Evolutionary conservation across 352 stramenopile genomes (phyloP).

Genomic region (Globisporangium solare): DNA sequence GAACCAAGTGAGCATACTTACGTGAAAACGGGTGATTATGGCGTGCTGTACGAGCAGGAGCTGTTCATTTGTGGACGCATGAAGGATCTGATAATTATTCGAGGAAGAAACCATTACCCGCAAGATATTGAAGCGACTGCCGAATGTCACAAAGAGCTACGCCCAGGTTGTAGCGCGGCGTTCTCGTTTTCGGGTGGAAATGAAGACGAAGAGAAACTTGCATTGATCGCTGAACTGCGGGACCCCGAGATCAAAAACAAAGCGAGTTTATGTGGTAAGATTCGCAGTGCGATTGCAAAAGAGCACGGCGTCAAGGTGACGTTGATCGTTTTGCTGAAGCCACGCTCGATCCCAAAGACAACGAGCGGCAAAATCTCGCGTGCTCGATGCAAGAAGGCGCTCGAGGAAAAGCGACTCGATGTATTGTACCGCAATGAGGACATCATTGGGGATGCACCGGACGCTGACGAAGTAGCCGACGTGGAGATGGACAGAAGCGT

Average conservation of each 20-base stretch:
- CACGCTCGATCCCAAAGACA: conserved; percentile 95
- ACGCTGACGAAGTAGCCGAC: conserved; percentile 26
- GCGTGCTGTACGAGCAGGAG: conserved; percentile 94
- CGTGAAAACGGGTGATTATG: conserved; percentile 95
- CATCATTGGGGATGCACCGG: conserved; percentile 48
- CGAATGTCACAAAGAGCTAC: conserved; percentile 73
- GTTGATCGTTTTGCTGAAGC: conserved; percentile 89
- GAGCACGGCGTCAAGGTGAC: conserved; percentile 87
- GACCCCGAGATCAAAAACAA: conserved; percentile 60
- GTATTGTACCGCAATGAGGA: conserved; percentile 81
- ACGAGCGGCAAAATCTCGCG: conserved; percentile 98
- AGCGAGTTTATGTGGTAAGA: conserved; percentile 68
- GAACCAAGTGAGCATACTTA: conserved; percentile 47
- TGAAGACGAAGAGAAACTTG: conserved; percentile 64
- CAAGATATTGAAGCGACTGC: conserved; percentile 97
- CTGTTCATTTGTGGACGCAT: conserved; percentile 97
- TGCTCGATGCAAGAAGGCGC: conserved; percentile 72
- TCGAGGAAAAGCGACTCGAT: conserved; percentile 53
- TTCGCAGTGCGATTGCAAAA: conserved; percentile 57
- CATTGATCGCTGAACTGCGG: conserved; percentile 74
- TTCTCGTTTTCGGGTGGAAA: conserved; percentile 78
- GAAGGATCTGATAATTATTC: conserved; percentile 99
- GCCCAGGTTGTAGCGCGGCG: conserved; percentile 94
- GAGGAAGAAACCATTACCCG: conserved; percentile 99
- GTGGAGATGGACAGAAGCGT: conserved; percentile 27